Evolutionary conservation across 2,329 filamentous ascomycete genomes (phyloP).

Genomic region (Botrytis deweyae): DNA sequence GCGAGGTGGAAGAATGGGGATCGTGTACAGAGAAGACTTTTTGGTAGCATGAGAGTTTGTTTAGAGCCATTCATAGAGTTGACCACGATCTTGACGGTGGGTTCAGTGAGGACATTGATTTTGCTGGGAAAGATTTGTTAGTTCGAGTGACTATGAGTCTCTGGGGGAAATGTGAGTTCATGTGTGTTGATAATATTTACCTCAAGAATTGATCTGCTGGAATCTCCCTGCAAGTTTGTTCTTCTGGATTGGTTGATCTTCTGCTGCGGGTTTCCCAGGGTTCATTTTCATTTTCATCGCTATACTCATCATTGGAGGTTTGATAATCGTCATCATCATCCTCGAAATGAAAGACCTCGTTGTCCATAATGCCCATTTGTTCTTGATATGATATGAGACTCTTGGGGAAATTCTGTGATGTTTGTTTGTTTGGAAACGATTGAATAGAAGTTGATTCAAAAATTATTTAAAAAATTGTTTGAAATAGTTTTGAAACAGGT

Average conservation of each 20-base stretch:
- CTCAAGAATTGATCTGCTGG: constrained; percentile 15
- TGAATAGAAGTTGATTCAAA: background rate
- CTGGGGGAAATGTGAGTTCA: background rate
- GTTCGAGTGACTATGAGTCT: fast-evolving
- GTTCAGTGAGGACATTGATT: constrained; percentile 10
- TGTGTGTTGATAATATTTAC: background rate
- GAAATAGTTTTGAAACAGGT: background rate
- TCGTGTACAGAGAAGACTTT: constrained; percentile 23
- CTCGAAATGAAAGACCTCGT: constrained; percentile 2
- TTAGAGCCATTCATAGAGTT: background rate
- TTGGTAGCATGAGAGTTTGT: constrained; percentile 17
- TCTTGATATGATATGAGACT: background rate
- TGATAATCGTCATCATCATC: background rate
- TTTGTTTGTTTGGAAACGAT: background rate
- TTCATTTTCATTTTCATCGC: background rate
- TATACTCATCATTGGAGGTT: background rate
- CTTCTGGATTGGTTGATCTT: background rate
- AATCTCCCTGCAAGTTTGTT: background rate
- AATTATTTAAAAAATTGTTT: background rate
- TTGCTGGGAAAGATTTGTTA: background rate
- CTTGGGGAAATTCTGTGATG: background rate
- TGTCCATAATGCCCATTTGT: constrained; percentile 1
- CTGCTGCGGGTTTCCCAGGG: background rate
- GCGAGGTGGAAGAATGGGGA: constrained; percentile 24
- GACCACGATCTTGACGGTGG: constrained; percentile 23